Evolutionary conservation across 768 basidiomycete genomes (phyloP).

Genomic region (Chalciporus sphaerocephalus): DNA sequence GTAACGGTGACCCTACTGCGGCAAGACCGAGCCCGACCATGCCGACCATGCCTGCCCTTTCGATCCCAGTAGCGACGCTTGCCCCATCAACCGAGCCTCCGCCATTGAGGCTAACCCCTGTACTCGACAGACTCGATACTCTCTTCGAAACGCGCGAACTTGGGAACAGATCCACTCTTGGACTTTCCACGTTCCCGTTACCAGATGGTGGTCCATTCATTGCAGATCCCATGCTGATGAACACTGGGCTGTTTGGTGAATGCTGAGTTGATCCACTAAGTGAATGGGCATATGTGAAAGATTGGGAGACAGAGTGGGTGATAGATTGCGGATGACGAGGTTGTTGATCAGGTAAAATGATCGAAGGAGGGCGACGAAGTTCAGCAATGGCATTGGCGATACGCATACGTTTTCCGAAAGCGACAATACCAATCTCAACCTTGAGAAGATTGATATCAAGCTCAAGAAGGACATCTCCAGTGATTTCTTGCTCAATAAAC

Average conservation of each 20-base stretch:
- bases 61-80: constrained; percentile 15
- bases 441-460: constrained; percentile 90
- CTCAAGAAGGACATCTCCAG: constrained; percentile 93
- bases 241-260: constrained; percentile 41
- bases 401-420: constrained; percentile 91
- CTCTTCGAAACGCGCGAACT: constrained; percentile 21
- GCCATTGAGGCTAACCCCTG: constrained; percentile 24
- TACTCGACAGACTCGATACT: constrained; percentile 26
- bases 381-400: constrained; percentile 92
- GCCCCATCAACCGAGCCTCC: constrained; percentile 20
- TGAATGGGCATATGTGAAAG: constrained; percentile 32
- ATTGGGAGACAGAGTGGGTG: constrained; percentile 26
- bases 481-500: constrained; percentile 96
- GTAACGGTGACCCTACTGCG: constrained; percentile 43
- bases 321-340: constrained; percentile 32
- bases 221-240: constrained; percentile 30
- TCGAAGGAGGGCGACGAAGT: constrained; percentile 67
- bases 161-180: constrained; percentile 16
- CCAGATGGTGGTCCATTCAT: constrained; percentile 19
- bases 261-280: constrained; percentile 41
- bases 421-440: constrained; percentile 85
- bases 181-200: constrained; percentile 33
- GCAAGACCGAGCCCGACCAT: constrained; percentile 26
- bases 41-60: constrained; percentile 18
- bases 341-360: constrained; percentile 49